Base-by-base conservation (phyloP, 495 filamentous ascomycete genomes). In the Bryoglossum gracile region DNA sequence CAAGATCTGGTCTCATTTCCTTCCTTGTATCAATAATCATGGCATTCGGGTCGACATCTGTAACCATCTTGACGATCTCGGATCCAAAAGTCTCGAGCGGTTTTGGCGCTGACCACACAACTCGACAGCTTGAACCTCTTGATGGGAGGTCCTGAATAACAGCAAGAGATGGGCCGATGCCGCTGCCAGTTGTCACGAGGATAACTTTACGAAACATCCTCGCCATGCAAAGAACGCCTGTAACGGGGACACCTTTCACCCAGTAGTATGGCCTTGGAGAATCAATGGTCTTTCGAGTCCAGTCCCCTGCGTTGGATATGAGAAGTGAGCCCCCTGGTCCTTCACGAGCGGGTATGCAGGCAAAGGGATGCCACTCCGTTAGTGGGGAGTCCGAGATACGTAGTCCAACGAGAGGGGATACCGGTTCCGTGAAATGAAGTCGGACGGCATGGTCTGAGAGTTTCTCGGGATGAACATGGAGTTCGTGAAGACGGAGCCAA, bases 311-410 rank as follows among this genome's bases (percentile, higher is more conserved):
- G 58, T 85, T 82, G 50, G 84, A 87, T 37, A 91, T 68, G 35
- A 92, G 67, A 44, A 84, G 68, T 14, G 81, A 87, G 63, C 85
- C 88, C 35, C 56, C 56, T 19, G 34, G 24, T 45, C 68, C 59
- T 32, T 59, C 66, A 35, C 61, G 67, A 50, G 70, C 68, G 26
- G 81, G 78, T 57, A 92, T 86, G 18, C 82, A 83, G 16, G 86
- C 87, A 54, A 94, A 94, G 6, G 82, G 75, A 65, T 94, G 87
- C 75, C 83, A 88, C 69, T 94, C 87, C 10, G 69, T 75, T 43
- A 92, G 65, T 0, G 82, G 82, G 13, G 68, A 69, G 44, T 75
- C 66, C 25, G 77, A 78, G 43, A 75, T 63, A 2, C 76, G 70
- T 34, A 80, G 66, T 50, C 68, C 72, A 21, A 70, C 64, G 55